Evolutionary conservation across 371 early-diverging fungal species (phyloP), one percentile per base, ranked within the genome.

Genomic region (Haplosporangium sp.): DNA sequence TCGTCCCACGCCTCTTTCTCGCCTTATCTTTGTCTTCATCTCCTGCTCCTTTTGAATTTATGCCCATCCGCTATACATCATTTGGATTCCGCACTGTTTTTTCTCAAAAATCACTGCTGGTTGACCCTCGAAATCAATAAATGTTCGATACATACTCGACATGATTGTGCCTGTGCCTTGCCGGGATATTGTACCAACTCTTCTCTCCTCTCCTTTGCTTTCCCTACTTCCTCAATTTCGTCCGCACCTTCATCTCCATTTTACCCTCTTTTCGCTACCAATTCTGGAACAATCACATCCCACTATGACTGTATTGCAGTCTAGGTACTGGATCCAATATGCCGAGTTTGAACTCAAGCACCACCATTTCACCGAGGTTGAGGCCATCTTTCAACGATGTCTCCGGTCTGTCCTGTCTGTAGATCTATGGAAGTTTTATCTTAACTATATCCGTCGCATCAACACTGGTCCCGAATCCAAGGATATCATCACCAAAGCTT

Each of bases 351-450:
- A 97, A 81, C 86, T 93, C 66, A 89, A 90, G 64, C 88, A 90
- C 55, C 86, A 90, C 18, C 90, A 93, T 69, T 87, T 86, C 59
- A 91, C 90, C 64, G 84, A 89, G 67, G 92, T 95, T 36, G 96
- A 95, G 80, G 82, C 87, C n/a, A 82, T 98, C 20, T 98, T 97
- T 73, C 91, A 89, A 36, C 87, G 91, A 45, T 95, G 94, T 73
- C 88, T 97, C 53, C 88, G 89, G 59, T 85, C 86, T 29, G 93
- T 95, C 8, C 87, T 91, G 11, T 92, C 94, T 8, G 91, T 98
- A 41, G 96, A 95, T 41, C 85, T 98, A 12, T 96, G 95, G 93
- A 88, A 91, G 68, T 89, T 89, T 74, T 98, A 98, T 82, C 81
- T 98, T 59, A 89, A 89, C 68, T 97, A 97, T 77, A 94, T 98